These are phyloP conservation scores for Chrysochromulina parva DNA, from an alignment of 78 protist species.

Conservation along the genomic window DNA sequence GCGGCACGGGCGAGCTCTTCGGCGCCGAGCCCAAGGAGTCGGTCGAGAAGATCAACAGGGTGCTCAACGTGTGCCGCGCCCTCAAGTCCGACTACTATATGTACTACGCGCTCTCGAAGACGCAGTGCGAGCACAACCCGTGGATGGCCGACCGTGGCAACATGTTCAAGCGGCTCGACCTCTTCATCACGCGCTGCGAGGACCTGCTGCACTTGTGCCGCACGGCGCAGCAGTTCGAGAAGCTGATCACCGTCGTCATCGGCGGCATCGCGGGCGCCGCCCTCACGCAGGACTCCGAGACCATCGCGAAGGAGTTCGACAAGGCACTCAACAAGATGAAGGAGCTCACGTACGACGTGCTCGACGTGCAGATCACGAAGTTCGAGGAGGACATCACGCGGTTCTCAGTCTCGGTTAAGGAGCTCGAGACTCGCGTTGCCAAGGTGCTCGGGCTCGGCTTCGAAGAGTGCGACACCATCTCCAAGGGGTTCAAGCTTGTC, in stretches of 20 bases:
- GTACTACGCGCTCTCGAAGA: constrained; percentile 23
- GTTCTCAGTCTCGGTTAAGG: neutral
- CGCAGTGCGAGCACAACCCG: too few species aligned
- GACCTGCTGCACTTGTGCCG: constrained; percentile 54
- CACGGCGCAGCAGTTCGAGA: constrained; percentile 46
- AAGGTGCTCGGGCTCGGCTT: constrained; percentile 27
- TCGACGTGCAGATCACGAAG: neutral
- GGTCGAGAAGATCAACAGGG: neutral
- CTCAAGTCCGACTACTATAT: constrained; percentile 37
- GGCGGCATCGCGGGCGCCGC: constrained; percentile 66
- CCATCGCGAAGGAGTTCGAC: neutral
- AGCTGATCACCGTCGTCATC: constrained; percentile 62
- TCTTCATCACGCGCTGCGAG: constrained; percentile 60
- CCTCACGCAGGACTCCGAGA: neutral
- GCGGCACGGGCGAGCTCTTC: neutral
- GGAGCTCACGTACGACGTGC: neutral
- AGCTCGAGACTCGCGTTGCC: constrained; percentile 49
- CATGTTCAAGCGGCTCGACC: constrained; percentile 59
- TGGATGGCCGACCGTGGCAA: too few species aligned
- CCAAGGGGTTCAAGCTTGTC: constrained; percentile 56
- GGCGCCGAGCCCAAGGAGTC: neutral
- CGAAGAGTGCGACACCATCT: constrained; percentile 51
- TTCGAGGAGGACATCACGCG: constrained; percentile 17
- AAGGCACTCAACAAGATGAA: neutral
- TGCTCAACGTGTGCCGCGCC: neutral